Conservation (phyloP, 176 grass and related monocot species). For the Themeda triandra region DNA sequence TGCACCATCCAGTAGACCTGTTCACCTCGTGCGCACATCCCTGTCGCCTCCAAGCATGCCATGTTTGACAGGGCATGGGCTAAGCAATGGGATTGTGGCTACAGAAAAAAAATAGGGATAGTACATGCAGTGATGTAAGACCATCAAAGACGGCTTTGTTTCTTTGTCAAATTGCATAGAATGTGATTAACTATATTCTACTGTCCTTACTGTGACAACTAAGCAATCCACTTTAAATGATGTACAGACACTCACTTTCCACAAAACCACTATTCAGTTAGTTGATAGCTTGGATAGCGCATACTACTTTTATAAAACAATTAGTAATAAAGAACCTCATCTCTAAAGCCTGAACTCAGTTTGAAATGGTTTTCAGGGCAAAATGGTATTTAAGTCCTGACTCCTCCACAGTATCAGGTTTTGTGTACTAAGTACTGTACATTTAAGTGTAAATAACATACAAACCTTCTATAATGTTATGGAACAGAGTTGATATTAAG, state of each 20-base stretch:
- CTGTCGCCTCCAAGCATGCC: background rate
- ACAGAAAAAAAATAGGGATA: background rate
- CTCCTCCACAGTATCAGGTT: background rate
- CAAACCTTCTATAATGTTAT: background rate
- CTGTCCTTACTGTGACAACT: background rate
- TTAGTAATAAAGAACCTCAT: background rate
- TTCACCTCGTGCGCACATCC: background rate
- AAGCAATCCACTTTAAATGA: background rate
- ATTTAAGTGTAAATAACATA: background rate
- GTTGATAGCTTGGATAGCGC: background rate
- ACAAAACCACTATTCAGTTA: background rate
- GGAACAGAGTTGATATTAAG: background rate
- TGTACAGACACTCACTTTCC: background rate
- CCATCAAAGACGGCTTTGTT: background rate
- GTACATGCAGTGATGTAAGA: background rate
- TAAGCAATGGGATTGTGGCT: slow-evolving; percentile 5
- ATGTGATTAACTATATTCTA: background rate
- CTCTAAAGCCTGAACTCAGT: background rate
- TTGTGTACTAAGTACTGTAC: background rate
- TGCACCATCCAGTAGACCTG: background rate
- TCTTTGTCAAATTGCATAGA: background rate
- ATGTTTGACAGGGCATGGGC: background rate
- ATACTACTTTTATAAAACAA: background rate
- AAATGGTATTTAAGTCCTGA: background rate
- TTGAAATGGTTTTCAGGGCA: slow-evolving; percentile 2